Conservation (phyloP, 2,329 filamentous ascomycete genomes). For the Stachybotrys chlorohalonatus region DNA sequence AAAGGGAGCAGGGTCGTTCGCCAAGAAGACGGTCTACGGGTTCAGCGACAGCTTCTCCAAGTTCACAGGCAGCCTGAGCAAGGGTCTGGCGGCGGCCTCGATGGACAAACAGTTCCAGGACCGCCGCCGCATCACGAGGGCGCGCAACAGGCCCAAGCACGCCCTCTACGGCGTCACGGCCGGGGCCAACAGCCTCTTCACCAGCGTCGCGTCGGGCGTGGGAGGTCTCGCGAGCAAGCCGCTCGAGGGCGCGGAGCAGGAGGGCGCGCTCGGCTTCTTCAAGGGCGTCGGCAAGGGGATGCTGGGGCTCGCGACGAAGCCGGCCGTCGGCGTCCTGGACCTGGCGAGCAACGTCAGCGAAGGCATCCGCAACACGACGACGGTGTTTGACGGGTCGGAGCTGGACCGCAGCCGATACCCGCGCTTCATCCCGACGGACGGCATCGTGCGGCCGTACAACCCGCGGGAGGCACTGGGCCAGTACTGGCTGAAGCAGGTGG, state of each 20-base stretch:
- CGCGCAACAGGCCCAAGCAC: conserved; percentile 91
- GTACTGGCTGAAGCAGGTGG: conserved; percentile 97
- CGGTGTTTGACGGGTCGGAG: conserved; percentile 90
- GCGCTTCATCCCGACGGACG: conserved; percentile 85
- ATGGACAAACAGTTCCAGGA: conserved; percentile 99
- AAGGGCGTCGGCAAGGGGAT: conserved; percentile 96
- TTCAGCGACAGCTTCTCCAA: conserved; percentile 97
- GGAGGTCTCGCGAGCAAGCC: conserved; percentile 90
- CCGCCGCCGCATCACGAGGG: conserved; percentile 83
- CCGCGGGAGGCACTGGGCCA: conserved; percentile 93
- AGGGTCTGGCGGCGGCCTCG: conserved; percentile 89
- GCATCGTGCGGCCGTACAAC: conserved; percentile 88
- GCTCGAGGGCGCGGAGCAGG: conserved; percentile 89
- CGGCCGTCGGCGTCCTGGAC: conserved; percentile 92
- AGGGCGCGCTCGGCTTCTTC: conserved; percentile 88
- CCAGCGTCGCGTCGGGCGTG: conserved; percentile 85
- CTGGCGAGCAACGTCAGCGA: conserved; percentile 95
- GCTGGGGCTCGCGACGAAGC: conserved; percentile 90
- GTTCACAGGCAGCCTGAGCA: conserved; percentile 93
- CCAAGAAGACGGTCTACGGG: conserved; percentile 97
- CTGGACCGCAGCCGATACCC: conserved; percentile 91
- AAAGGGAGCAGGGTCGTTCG: conserved; percentile 91
- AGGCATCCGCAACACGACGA: conserved; percentile 96
- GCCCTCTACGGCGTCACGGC: conserved; percentile 93
- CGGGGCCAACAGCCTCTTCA: conserved; percentile 90